These are phyloP conservation scores for Fusarium beomiforme DNA, from an alignment of 2,329 filamentous ascomycete genomes.

Conservation along the genomic window DNA sequence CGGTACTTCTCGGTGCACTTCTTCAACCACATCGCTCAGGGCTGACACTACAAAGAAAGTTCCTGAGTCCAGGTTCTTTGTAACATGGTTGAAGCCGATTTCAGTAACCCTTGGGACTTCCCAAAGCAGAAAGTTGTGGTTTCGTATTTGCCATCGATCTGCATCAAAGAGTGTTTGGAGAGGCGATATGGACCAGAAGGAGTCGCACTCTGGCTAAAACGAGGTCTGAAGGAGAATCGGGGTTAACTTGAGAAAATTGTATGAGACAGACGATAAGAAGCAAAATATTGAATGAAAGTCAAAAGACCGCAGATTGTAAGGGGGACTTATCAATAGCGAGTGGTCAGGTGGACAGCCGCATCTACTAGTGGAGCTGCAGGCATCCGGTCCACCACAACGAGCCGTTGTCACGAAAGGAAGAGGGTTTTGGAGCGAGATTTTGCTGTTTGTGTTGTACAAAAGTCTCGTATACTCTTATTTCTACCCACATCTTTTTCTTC, in stretches of 20 bases:
- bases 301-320: background rate
- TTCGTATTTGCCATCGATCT: background rate
- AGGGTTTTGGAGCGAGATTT: background rate
- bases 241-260: background rate
- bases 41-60: too few relatives aligned
- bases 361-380: background rate
- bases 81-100: too few relatives aligned
- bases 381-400: background rate
- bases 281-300: background rate
- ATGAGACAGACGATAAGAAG: background rate
- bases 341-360: background rate
- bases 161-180: background rate
- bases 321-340: too few relatives aligned
- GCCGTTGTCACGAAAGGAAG: background rate
- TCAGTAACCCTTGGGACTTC: too few relatives aligned
- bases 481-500: background rate
- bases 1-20: too few relatives aligned
- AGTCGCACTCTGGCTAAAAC: too few relatives aligned
- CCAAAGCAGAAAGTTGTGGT: too few relatives aligned
- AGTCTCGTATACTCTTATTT: background rate
- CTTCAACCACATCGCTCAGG: too few relatives aligned
- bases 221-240: too few relatives aligned
- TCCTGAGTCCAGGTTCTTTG: too few relatives aligned
- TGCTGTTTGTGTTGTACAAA: background rate
- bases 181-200: too few relatives aligned